Conservation (phyloP, 2,329 filamentous ascomycete genomes). For the Penicillium sp. region DNA sequence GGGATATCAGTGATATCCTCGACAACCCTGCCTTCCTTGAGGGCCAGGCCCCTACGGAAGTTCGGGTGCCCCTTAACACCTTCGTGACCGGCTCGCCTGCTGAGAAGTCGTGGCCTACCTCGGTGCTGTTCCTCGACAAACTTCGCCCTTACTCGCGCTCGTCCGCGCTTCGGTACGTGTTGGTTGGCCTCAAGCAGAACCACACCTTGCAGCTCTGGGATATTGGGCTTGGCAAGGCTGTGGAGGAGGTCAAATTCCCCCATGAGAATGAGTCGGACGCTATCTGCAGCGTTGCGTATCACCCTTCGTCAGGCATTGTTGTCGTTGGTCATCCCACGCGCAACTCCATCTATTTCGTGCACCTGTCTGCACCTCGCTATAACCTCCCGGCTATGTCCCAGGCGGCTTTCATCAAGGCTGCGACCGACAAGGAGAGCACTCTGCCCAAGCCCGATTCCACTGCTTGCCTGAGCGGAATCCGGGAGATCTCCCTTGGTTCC, state of each 20-base stretch:
- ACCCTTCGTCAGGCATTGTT: constrained; percentile 88
- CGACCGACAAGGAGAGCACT: constrained; percentile 70
- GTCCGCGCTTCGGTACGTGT: constrained; percentile 87
- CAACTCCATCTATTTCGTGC: constrained; percentile 96
- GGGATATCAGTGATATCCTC: constrained; percentile 85
- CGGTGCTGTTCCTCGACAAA: constrained; percentile 94
- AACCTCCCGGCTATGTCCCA: constrained; percentile 78
- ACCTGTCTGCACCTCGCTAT: constrained; percentile 92
- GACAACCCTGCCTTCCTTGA: constrained; percentile 49
- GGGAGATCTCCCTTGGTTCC: constrained; percentile 88
- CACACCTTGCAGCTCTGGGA: constrained; percentile 99
- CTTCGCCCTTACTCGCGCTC: constrained; percentile 88
- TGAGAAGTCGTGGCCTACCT: constrained; percentile 96
- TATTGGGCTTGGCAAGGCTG: constrained; percentile 88
- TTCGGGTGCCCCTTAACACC: constrained; percentile 83
- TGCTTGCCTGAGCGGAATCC: constrained; percentile 93
- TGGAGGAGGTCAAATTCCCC: constrained; percentile 95
- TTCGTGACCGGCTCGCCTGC: constrained; percentile 81
- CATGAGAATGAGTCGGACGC: constrained; percentile 95
- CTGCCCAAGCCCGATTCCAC: constrained; percentile 89
- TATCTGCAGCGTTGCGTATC: constrained; percentile 96
- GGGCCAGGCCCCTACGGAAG: constrained; percentile 62
- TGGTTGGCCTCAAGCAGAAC: constrained; percentile 98
- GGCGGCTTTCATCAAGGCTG: constrained; percentile 79
- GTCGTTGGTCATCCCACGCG: constrained; percentile 93